Percentiles rank a stretch among this genome's conserved stretches.
Evolutionary conservation across 805 yeast genomes (phyloP).

Genomic region (Saccharomycopsis javanensis): DNA sequence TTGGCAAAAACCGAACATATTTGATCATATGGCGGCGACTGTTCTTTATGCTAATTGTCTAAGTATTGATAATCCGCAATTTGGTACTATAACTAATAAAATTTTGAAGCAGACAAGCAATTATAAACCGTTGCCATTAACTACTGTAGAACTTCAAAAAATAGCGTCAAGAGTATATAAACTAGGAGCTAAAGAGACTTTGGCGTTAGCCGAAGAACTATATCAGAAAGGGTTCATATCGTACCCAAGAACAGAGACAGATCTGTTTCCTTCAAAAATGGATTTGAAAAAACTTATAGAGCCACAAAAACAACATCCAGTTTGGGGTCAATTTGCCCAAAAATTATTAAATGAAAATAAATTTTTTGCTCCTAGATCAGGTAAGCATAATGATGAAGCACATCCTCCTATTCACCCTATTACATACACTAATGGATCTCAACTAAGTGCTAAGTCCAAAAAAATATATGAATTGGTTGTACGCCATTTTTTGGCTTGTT

Average conservation of each 20-base stretch:
- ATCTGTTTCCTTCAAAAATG: constrained; percentile 68
- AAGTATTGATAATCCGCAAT: constrained; percentile 22
- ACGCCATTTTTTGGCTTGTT: constrained; percentile 81
- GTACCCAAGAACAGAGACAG: constrained; percentile 97
- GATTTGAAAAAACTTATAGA: constrained; percentile 52
- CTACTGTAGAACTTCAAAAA: constrained; percentile 89
- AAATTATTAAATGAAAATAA: constrained; percentile 33
- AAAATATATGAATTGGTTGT: constrained; percentile 81
- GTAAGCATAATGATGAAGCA: constrained; percentile 84
- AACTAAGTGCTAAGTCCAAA: constrained; percentile 37
- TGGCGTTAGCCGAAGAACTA: constrained; percentile 72
- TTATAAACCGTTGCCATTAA: constrained; percentile 80
- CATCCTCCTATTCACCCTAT: constrained; percentile 98
- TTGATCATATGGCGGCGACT: constrained; percentile 59
- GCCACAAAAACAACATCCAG: constrained; percentile 44
- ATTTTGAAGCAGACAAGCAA: constrained; percentile 58
- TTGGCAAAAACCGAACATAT: constrained; percentile 70
- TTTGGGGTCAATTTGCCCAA: constrained; percentile 70
- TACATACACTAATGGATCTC: constrained; percentile 30
- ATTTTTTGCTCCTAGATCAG: constrained; percentile 64
- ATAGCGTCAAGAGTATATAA: constrained; percentile 68
- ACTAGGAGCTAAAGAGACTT: constrained; percentile 69
- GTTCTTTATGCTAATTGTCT: constrained; percentile 63
- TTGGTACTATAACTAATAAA: constrained; percentile 42
- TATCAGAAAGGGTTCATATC: constrained; percentile 83